These are phyloP conservation scores for Ceratocystis lukuohia DNA, from an alignment of 2,329 filamentous ascomycete genomes.

Conservation along the genomic window DNA sequence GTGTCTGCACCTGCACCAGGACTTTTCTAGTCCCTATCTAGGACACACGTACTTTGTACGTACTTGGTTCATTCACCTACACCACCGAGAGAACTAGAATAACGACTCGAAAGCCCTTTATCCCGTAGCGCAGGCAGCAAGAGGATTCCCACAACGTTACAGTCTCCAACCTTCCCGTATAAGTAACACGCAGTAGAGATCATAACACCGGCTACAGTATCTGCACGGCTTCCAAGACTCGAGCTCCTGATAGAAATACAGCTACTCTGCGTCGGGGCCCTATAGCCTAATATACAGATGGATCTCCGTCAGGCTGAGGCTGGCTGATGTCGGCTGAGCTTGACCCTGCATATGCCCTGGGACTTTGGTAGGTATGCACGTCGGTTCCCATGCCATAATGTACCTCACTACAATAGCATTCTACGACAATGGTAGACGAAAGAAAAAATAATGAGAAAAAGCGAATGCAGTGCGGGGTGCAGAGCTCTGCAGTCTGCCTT, in stretches of 20 bases:
- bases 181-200: background rate
- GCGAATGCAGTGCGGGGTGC: background rate
- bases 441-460: background rate
- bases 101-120: no score
- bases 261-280: background rate
- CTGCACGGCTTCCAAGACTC: background rate
- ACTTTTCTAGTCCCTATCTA: background rate
- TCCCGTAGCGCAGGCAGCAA: no score
- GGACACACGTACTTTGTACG: background rate
- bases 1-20: background rate
- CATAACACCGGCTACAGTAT: background rate
- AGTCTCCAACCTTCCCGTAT: background rate
- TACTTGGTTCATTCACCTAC: no score
- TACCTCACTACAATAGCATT: background rate
- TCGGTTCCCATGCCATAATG: background rate
- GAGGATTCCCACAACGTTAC: no score
- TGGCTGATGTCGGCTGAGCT: background rate
- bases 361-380: background rate
- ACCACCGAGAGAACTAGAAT: no score
- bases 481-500: background rate
- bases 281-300: background rate
- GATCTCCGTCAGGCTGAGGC: background rate
- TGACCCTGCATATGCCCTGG: background rate
- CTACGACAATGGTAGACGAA: background rate
- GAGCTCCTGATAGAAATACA: background rate